A percentile compares a stretch with the other conserved stretches of the same genome.
Conservation (phyloP, 1,284 basidiomycete species). For the Cystobasidium sp. region DNA sequence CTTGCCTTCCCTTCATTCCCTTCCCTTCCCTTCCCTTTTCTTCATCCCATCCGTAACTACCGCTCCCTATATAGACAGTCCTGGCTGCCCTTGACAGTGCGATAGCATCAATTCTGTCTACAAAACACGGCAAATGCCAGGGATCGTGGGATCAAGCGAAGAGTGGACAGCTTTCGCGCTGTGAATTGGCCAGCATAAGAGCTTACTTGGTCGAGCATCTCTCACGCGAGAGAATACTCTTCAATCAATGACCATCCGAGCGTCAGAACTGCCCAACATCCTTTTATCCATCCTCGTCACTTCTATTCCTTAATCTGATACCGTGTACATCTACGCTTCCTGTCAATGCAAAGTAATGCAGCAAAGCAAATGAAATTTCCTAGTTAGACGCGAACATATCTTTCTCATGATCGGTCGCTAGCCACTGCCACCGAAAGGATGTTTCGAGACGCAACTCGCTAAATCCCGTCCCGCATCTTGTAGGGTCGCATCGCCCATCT, state of each 20-base stretch:
- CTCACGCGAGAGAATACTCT: neutral
- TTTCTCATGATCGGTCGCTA: too few relatives aligned
- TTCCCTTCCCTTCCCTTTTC: neutral
- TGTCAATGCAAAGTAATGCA: neutral
- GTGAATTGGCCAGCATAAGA: constrained; percentile 23
- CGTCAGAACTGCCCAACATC: constrained; percentile 37
- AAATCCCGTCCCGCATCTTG: too few relatives aligned
- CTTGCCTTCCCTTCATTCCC: neutral
- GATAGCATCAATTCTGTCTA: neutral
- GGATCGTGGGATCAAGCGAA: constrained; percentile 42
- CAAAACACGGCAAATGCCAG: constrained; percentile 19
- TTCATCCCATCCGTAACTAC: neutral
- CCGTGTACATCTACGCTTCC: neutral
- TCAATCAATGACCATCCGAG: constrained; percentile 27
- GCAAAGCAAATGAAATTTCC: neutral
- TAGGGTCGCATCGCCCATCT: too few relatives aligned
- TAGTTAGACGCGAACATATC: too few relatives aligned
- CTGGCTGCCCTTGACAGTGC: constrained; percentile 11
- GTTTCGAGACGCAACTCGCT: too few relatives aligned
- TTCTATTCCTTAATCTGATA: neutral
- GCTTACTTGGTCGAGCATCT: constrained; percentile 12
- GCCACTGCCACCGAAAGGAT: too few relatives aligned
- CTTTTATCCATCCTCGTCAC: neutral
- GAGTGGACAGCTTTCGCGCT: neutral
- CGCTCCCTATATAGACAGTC: constrained; percentile 46